A percentile compares a stretch with the other conserved stretches of the same genome.
Evolutionary conservation across 2,329 filamentous ascomycete species (phyloP).

Genomic region (Fusarium sp.): DNA sequence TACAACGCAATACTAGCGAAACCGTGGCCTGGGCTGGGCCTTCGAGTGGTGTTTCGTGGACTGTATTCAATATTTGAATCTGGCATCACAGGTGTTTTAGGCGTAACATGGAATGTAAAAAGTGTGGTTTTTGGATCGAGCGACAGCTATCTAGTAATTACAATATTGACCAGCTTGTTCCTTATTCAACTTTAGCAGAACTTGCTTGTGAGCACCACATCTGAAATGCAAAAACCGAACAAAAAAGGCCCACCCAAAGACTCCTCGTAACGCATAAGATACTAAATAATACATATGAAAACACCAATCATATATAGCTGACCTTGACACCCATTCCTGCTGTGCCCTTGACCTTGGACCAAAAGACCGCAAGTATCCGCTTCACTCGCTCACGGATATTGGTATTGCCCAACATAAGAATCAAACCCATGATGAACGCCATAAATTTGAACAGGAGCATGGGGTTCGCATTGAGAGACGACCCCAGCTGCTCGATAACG

Average conservation of each 20-base stretch:
- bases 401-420: conserved; percentile 80
- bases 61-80: conserved; percentile 26
- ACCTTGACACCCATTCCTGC: conserved; percentile 98
- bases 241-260: conserved; percentile 39
- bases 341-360: conserved; percentile 85
- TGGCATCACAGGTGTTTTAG: conserved; percentile 43
- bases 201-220: conserved; percentile 34
- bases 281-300: conserved; percentile 44
- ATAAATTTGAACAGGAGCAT: conserved; percentile 71
- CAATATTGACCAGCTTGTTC: conserved; percentile 22
- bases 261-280: conserved; percentile 49
- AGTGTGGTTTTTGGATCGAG: conserved; percentile 24
- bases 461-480: conserved; percentile 68
- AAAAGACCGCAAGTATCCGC: conserved; percentile 75
- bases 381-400: conserved; percentile 81
- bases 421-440: conserved; percentile 82
- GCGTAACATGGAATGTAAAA: conserved; percentile 35
- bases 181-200: conserved; percentile 27
- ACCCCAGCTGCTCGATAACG: conserved; percentile 64
- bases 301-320: conserved; percentile 80
- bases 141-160: conserved; percentile 30
- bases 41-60: conserved; percentile 28
- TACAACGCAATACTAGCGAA: conserved; percentile 65
- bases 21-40: conserved; percentile 64
- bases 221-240: conserved; percentile 20